A percentile compares a stretch with the other conserved stretches of the same genome.
Evolutionary conservation across 148 eudicot species (phyloP).

Genomic region (Nepenthes gracilis): DNA sequence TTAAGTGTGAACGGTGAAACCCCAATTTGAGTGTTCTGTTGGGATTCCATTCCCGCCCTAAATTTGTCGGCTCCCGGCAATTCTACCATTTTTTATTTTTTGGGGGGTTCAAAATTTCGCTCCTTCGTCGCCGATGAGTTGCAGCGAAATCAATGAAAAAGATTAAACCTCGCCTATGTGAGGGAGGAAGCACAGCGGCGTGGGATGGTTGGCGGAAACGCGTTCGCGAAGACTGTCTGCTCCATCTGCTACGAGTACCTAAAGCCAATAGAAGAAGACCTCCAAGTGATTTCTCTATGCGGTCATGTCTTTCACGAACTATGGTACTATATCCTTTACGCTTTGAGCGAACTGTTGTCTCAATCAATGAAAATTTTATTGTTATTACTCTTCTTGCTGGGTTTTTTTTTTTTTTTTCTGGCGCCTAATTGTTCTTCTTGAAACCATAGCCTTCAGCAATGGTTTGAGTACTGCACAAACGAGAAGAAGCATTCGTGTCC

Average conservation of each 20-base stretch:
- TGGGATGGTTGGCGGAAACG: conserved; percentile 1
- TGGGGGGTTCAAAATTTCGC: no score
- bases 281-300: conserved; percentile 82
- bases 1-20: no score
- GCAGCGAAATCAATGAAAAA: no score
- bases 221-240: conserved; percentile 69
- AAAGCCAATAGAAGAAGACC: conserved; percentile 83
- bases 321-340: conserved; percentile 35
- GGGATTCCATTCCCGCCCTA: no score
- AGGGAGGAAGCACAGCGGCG: no score
- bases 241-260: conserved; percentile 95
- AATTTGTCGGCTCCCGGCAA: neutral
- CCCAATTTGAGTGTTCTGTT: no score
- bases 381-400: neutral
- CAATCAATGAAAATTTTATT: neutral
- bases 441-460: conserved; percentile 77
- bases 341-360: neutral
- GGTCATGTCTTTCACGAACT: conserved; percentile 98
- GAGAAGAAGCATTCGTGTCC: conserved; percentile 76
- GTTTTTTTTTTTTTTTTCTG: neutral
- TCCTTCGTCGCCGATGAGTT: no score
- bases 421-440: neutral
- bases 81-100: no score
- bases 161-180: no score
- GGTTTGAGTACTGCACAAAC: conserved; percentile 75